Conservation (phyloP, 23 red algal species). For the Cyanidioschyzon merolae region DNA sequence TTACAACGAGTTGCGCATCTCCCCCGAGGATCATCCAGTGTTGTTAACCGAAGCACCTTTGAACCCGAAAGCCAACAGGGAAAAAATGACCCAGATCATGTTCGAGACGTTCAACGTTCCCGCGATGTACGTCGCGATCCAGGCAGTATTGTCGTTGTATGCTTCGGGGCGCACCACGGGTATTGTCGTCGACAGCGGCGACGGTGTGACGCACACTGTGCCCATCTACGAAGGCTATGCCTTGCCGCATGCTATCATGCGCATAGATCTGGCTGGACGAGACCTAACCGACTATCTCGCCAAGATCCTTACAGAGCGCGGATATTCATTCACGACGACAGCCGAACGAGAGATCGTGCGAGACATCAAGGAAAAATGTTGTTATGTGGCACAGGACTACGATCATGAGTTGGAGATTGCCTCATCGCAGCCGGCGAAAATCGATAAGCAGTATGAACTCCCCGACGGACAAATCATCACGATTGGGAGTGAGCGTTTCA, state of each 20-base stretch:
- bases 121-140: constrained; percentile 97
- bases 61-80: constrained; percentile 88
- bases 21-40: constrained; percentile 83
- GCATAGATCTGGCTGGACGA: constrained; percentile 85
- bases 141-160: constrained; percentile 96
- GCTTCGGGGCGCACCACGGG: constrained; percentile 91
- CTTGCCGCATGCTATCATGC: constrained; percentile 81
- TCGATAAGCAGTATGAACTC: constrained; percentile 98
- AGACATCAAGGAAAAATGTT: constrained; percentile 95
- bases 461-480: constrained; percentile 98
- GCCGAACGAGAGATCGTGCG: constrained; percentile 98
- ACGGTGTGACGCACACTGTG: constrained; percentile 99
- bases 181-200: constrained; percentile 93
- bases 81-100: constrained; percentile 98
- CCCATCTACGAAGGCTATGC: constrained; percentile 99
- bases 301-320: constrained; percentile 81
- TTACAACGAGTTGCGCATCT: constrained; percentile 82
- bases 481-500: constrained; percentile 77
- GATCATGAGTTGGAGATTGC: constrained; percentile 65
- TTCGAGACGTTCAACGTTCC: constrained; percentile 95
- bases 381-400: constrained; percentile 90
- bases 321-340: constrained; percentile 90
- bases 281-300: constrained; percentile 86
- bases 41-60: constrained; percentile 92
- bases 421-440: constrained; percentile 33